Percentiles rank a stretch among this genome's conserved stretches.
phyloP scores from a whole-genome alignment of 2,329 filamentous ascomycete genomes.

The Knoxdaviesia proteae region DNA sequence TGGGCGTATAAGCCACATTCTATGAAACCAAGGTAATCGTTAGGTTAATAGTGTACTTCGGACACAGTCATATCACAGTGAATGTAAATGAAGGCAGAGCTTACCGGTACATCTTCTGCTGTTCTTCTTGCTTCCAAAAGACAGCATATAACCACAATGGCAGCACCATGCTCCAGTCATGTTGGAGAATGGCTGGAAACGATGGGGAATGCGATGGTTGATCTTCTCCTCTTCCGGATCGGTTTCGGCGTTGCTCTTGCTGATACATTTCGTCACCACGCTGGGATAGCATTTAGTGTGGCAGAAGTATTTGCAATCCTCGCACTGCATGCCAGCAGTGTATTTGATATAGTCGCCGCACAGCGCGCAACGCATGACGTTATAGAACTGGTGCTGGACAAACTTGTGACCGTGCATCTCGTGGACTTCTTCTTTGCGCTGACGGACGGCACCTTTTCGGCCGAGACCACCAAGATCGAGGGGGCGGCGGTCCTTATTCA shows the following conservation, averaged over 20 bases:
- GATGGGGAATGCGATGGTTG: slow-evolving; percentile 96
- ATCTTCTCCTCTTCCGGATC: slow-evolving; percentile 99
- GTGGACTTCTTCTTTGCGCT: slow-evolving; percentile 94
- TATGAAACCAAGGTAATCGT: slow-evolving; percentile 13
- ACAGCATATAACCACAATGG: slow-evolving; percentile 89
- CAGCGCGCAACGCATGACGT: slow-evolving; percentile 97
- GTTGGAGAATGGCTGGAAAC: slow-evolving; percentile 91
- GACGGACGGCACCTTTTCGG: slow-evolving; percentile 86
- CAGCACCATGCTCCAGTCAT: slow-evolving; percentile 99
- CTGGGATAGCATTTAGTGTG: slow-evolving; percentile 93
- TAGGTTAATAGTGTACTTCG: slow-evolving; percentile 6
- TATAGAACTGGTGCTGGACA: slow-evolving; percentile 96
- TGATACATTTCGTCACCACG: slow-evolving; percentile 98
- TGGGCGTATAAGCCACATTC: slow-evolving; percentile 90
- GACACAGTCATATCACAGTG: neutral
- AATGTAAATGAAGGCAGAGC: slow-evolving; percentile 7
- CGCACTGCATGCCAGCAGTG: slow-evolving; percentile 95
- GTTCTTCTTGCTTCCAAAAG: slow-evolving; percentile 75
- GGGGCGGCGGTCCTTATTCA: slow-evolving; percentile 60
- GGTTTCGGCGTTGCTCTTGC: slow-evolving; percentile 95
- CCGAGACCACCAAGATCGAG: slow-evolving; percentile 83
- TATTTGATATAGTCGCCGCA: slow-evolving; percentile 98
- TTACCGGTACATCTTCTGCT: slow-evolving; percentile 76
- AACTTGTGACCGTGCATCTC: slow-evolving; percentile 99
- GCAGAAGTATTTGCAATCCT: slow-evolving; percentile 98